Evolutionary conservation across 805 yeast genomes (phyloP), one percentile per base, ranked within the genome.

Genomic region (Yamadazyma takamatsuzukensis): DNA sequence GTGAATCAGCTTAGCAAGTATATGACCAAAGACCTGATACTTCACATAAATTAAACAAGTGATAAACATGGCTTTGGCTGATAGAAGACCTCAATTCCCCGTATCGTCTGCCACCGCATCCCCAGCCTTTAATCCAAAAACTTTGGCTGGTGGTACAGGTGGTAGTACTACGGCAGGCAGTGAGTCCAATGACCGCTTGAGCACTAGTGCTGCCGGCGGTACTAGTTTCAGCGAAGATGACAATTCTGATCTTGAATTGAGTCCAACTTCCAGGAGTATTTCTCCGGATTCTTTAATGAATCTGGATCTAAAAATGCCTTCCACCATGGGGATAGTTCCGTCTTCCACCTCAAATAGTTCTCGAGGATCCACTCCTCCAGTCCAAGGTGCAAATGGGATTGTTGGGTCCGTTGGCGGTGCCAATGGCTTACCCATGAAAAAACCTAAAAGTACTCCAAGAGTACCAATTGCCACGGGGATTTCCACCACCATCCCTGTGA

Each of bases 401-500:
- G 32, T 29, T 15, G 38, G 41, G 30, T 26, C 34, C 17, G 30
- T 21, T 15, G 21, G 15, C 16, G 13, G 24, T 21, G 6, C 28
- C 11, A 23, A 8, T 8, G 33, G 32, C 4, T 12, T 9, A 5
- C n/a, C n/a, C n/a, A n/a, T n/a, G n/a, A 61, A 61, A 33, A 67
- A 66, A 43, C 54, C 56, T 15, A 67, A 67, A 43, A 50, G 49
- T 27, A 41, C 63, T 8, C 49, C 62, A 14, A 61, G 79, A 33
- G 72, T 71, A 16, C 76, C 78, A 16, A 70, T 74, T 33, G 83
- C 83, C 2, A 77, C 83, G 24, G 85, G 87, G 30, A 80, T 83
- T 23, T 79, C 89, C 10, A 81, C 88, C 27, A 74, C 83, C 2
- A 82, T 83, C 36, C 93, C 93, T 1, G 84, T 83, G 5, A 80